Percentiles rank a stretch among this genome's conserved stretches.
These are phyloP conservation scores for Entomophthora muscae DNA, from an alignment of 371 early-diverging fungal genomes.

Conservation along the genomic window DNA sequence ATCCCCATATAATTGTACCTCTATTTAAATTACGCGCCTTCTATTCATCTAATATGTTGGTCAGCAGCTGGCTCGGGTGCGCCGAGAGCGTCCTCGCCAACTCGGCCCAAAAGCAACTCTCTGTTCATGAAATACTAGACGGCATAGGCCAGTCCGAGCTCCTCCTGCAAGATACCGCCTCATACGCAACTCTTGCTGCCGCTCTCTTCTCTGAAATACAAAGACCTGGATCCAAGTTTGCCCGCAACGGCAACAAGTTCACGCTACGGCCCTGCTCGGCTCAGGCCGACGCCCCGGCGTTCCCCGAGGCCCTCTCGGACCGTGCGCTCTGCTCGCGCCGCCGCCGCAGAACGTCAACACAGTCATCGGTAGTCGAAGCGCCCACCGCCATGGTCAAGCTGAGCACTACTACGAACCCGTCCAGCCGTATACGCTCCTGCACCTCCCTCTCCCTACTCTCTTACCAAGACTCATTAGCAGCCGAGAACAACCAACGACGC, in stretches of 20 bases:
- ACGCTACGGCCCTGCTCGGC: neutral
- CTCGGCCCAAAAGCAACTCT: neutral
- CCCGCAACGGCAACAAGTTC: constrained; percentile 7
- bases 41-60: too few relatives aligned
- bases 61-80: constrained; percentile 7
- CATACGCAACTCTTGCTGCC: neutral
- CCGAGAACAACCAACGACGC: too few relatives aligned
- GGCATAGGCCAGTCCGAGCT: neutral
- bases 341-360: neutral
- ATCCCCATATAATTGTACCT: too few relatives aligned
- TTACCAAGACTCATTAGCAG: neutral
- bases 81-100: constrained; percentile 5
- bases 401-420: constrained; percentile 3
- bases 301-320: neutral
- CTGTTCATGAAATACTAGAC: constrained; percentile 6
- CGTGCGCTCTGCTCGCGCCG: neutral
- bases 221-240: constrained; percentile 5
- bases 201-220: constrained; percentile 7
- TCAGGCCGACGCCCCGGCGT: neutral
- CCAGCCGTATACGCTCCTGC: neutral
- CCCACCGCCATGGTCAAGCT: constrained; percentile 1
- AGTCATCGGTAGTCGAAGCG: neutral
- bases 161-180: neutral
- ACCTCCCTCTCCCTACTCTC: neutral
- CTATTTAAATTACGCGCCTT: too few relatives aligned